These are phyloP conservation scores for Pulveroboletus sp. DNA, from an alignment of 768 basidiomycete species.

Conservation along the genomic window DNA sequence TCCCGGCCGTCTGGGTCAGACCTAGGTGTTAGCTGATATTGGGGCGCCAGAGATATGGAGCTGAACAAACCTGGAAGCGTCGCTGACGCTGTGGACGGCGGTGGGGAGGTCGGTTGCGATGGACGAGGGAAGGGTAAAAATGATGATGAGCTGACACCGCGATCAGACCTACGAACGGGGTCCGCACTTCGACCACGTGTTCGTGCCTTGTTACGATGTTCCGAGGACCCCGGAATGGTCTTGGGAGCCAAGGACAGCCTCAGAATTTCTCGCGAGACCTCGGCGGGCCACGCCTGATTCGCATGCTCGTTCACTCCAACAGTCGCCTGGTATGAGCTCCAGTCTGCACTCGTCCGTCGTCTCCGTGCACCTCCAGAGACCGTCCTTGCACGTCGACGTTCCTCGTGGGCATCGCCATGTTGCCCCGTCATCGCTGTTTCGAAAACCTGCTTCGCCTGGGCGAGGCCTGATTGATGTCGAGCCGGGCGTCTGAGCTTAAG, in stretches of 20 bases:
- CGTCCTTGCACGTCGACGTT: constrained; percentile 23
- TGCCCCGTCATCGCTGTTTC: constrained; percentile 4
- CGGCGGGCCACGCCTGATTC: constrained; percentile 51
- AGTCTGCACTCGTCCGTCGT: constrained; percentile 55
- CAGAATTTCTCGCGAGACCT: constrained; percentile 53
- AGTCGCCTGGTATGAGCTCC: constrained; percentile 46
- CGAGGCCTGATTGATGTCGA: constrained; percentile 27
- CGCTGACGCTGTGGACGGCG: constrained; percentile 20
- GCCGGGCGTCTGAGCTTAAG: constrained; percentile 24
- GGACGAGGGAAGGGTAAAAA: constrained; percentile 31
- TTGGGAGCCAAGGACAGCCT: constrained; percentile 38
- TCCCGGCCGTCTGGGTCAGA: constrained; percentile 15
- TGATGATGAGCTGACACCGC: constrained; percentile 14
- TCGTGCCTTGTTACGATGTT: not conserved
- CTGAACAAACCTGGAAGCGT: constrained; percentile 22
- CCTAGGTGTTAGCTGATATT: not conserved
- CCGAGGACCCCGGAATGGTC: constrained; percentile 22
- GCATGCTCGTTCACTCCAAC: constrained; percentile 25
- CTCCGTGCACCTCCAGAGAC: constrained; percentile 34
- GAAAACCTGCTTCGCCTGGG: constrained; percentile 21
- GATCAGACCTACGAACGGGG: constrained; percentile 17
- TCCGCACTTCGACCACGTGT: constrained; percentile 21
- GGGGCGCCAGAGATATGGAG: not conserved
- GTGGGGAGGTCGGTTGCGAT: constrained; percentile 18
- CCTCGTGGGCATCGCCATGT: not conserved